A percentile compares a stretch with the other conserved stretches of the same genome.
These are phyloP conservation scores for Grigorovia transvaalensis DNA, from an alignment of 805 yeast genomes.

Conservation along the genomic window DNA sequence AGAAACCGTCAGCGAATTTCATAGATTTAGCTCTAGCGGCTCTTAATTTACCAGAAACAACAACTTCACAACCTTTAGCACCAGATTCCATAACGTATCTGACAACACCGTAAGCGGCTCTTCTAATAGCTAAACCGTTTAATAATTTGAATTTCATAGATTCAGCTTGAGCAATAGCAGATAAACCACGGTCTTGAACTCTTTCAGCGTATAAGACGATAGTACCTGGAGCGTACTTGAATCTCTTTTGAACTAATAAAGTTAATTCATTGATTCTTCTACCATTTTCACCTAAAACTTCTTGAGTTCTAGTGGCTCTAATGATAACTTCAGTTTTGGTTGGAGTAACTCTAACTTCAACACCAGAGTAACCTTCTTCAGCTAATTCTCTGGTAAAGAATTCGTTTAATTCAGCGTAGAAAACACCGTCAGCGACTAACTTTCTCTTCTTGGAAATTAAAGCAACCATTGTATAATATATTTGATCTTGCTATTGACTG, in stretches of 20 bases:
- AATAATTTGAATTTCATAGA: constrained; percentile 95
- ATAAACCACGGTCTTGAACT: constrained; percentile 98
- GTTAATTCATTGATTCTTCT: constrained; percentile 99
- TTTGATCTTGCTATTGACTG: constrained; percentile 6
- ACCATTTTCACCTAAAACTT: constrained; percentile 98
- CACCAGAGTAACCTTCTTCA: constrained; percentile 99
- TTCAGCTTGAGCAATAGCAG: constrained; percentile 99
- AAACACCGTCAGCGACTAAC: constrained; percentile 99
- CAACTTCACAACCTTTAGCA: constrained; percentile 99
- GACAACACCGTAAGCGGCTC: constrained; percentile 99
- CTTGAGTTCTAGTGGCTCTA: constrained; percentile 98
- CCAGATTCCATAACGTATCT: constrained; percentile 99
- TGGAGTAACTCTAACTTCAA: constrained; percentile 98
- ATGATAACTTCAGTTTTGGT: constrained; percentile 96
- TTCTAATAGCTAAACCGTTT: constrained; percentile 98
- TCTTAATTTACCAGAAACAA: constrained; percentile 98
- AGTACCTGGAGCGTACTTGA: constrained; percentile 89
- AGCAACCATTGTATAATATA: constrained; percentile 28
- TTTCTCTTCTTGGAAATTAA: constrained; percentile 94
- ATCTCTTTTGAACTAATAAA: constrained; percentile 96
- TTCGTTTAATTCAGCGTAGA: constrained; percentile 99
- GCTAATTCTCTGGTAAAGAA: constrained; percentile 99
- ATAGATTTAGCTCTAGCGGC: constrained; percentile 99
- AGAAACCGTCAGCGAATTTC: constrained; percentile 99
- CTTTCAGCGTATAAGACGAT: constrained; percentile 96